Base-by-base conservation (phyloP, 495 filamentous ascomycete genomes). In the Bombardia bombarda region DNA sequence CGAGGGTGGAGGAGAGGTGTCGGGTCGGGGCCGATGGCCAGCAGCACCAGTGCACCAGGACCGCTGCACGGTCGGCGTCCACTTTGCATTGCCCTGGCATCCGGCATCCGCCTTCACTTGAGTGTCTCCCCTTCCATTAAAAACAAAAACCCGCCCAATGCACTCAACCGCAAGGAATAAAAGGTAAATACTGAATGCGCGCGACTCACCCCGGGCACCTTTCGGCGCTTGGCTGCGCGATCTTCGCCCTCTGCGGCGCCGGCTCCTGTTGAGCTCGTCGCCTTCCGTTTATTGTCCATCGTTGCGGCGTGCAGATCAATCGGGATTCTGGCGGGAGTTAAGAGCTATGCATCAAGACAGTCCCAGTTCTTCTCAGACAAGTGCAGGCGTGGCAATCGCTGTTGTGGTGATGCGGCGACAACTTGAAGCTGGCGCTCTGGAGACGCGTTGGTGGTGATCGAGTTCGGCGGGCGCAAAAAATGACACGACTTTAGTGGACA, bases 271-370 rank as follows among this genome's bases (percentile, higher is more conserved):
- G 66, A 57, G 45, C 65, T 61, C 42, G 57, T 61, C 19, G 72
- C 73, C 58, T 84, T 85, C 40, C 84, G 77, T 70, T 86, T 88
- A 45, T 73, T 72, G 43, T 79, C 80, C 82, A 86, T 86, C 32
- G 51, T 43, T 39, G 36, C 31, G 31, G 16, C 43, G 42, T 44
- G 45, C 38, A 38, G 17, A 21, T 34, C 33, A n/a, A 40, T 41
- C 43, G 43, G 23, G 25, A 20, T 39, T 7, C 7, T 51, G 31
- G 31, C 16, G 8, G 20, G 12, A 6, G 12, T 18, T 14, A 24
- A 7, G 20, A 12, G 20, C 38, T 32, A 46, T 46, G 10, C 33
- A 24, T 20, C 19, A 31, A 39, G 20, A 38, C 26, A 21, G 18
- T n/a, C 10, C n/a, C n/a, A 24, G 25, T 32, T 38, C 13, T 32